phyloP scores from a whole-genome alignment of 345 rosid species.

The Firmiana major region DNA sequence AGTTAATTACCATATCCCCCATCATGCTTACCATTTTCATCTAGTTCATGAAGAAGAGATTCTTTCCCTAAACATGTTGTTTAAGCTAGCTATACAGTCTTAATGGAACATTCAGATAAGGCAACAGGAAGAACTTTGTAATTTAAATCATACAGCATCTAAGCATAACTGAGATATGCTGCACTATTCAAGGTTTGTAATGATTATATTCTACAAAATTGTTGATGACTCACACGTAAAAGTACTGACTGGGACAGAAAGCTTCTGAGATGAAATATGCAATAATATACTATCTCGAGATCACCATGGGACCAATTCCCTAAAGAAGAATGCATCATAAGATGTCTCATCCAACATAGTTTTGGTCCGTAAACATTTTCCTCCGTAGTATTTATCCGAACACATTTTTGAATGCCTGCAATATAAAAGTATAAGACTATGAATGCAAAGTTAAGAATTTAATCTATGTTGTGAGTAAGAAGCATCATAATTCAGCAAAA shows the following conservation, averaged over 20 bases:
- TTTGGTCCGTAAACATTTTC: constrained; percentile 30
- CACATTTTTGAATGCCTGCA: constrained; percentile 67
- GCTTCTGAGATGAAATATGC: constrained; percentile 33
- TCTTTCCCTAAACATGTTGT: not conserved
- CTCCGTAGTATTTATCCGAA: constrained; percentile 59
- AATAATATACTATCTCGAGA: constrained; percentile 24
- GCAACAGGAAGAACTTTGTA: not conserved
- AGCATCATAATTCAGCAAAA: constrained; percentile 13
- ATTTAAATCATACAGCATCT: constrained; percentile 9
- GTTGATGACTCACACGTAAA: constrained; percentile 38
- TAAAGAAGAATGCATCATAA: constrained; percentile 20
- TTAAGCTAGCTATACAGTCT: not conserved
- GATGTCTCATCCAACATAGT: constrained; percentile 23
- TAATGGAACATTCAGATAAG: not conserved
- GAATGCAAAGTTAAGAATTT: not conserved
- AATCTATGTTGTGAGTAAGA: not conserved
- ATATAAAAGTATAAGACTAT: constrained; percentile 4
- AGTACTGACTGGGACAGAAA: constrained; percentile 41
- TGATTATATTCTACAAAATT: constrained; percentile 43
- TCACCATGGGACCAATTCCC: constrained; percentile 28
- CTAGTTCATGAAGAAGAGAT: not conserved
- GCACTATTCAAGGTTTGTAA: constrained; percentile 31
- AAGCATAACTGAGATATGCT: constrained; percentile 22
- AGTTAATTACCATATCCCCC: not conserved
- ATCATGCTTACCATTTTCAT: constrained; percentile 5